phyloP scores from a whole-genome alignment of 164 flowering plant genomes.

The Aristolochia contorta region DNA sequence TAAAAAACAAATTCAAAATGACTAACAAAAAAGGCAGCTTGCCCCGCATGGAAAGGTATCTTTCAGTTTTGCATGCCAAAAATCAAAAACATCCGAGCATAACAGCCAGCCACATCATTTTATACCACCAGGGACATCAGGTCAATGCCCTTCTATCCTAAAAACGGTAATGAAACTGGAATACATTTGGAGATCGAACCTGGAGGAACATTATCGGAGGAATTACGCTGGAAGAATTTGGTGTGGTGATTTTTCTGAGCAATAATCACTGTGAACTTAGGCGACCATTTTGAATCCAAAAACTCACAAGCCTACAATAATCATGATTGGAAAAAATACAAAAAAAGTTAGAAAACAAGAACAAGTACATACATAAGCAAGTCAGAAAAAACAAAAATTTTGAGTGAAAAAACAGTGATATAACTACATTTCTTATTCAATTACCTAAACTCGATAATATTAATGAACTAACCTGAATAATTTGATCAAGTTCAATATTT shows the following conservation, averaged over 20 bases:
- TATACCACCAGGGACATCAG: not conserved
- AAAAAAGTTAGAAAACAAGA: not conserved
- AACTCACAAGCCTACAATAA: constrained; percentile 65
- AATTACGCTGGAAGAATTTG: constrained; percentile 51
- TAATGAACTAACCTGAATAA: constrained; percentile 53
- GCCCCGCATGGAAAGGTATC: not conserved
- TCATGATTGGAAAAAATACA: too few relatives aligned
- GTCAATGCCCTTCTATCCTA: not conserved
- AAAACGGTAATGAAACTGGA: too few relatives aligned
- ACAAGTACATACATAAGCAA: too few relatives aligned
- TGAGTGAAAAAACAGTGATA: too few relatives aligned
- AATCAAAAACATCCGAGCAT: not conserved
- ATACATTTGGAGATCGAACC: constrained; percentile 23
- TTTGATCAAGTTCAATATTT: constrained; percentile 73
- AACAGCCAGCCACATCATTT: not conserved
- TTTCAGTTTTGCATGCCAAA: not conserved
- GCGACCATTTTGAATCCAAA: constrained; percentile 60
- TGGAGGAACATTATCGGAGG: constrained; percentile 84
- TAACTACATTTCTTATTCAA: too few relatives aligned
- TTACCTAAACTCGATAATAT: not conserved
- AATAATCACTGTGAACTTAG: constrained; percentile 60
- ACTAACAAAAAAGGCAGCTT: not conserved
- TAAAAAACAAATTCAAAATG: not conserved
- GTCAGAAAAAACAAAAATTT: too few relatives aligned
- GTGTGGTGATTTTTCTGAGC: constrained; percentile 95